Conservation (phyloP, 1,284 basidiomycete genomes). For the Apiotrichum domesticum region DNA sequence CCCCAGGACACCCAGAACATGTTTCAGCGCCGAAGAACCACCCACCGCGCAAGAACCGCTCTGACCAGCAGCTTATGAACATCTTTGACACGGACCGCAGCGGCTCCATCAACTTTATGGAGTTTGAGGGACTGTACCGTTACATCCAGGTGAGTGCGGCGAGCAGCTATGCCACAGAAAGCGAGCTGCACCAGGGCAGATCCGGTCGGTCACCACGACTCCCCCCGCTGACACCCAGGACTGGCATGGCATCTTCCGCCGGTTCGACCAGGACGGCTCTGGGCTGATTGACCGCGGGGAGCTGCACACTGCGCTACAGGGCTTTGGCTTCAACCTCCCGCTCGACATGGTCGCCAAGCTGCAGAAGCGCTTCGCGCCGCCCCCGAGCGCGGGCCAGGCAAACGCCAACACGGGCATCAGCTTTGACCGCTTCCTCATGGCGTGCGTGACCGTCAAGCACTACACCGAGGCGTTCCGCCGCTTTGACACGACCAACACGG, state of each 20-base stretch:
- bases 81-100: constrained; percentile 47
- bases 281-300: constrained; percentile 46
- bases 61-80: constrained; percentile 23
- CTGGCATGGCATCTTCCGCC: constrained; percentile 47
- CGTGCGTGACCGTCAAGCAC: constrained; percentile 49
- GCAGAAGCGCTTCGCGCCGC: constrained; percentile 45
- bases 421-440: constrained; percentile 49
- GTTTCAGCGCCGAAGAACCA: no score
- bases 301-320: constrained; percentile 44
- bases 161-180: not conserved
- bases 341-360: constrained; percentile 43
- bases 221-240: constrained; percentile 28
- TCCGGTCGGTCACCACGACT: not conserved
- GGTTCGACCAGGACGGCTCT: constrained; percentile 45
- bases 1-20: not conserved
- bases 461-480: constrained; percentile 46
- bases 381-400: constrained; percentile 29
- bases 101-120: constrained; percentile 45
- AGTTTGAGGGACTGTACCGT: constrained; percentile 47
- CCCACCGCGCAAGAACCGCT: no score
- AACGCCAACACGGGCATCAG: constrained; percentile 29
- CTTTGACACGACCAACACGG: constrained; percentile 37
- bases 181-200: no score
- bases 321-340: constrained; percentile 46
- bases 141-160: constrained; percentile 42